Evolutionary conservation across 345 rosid species (phyloP), one percentile per base, ranked within the genome.

Genomic region (Mallotus nudiflorus): DNA sequence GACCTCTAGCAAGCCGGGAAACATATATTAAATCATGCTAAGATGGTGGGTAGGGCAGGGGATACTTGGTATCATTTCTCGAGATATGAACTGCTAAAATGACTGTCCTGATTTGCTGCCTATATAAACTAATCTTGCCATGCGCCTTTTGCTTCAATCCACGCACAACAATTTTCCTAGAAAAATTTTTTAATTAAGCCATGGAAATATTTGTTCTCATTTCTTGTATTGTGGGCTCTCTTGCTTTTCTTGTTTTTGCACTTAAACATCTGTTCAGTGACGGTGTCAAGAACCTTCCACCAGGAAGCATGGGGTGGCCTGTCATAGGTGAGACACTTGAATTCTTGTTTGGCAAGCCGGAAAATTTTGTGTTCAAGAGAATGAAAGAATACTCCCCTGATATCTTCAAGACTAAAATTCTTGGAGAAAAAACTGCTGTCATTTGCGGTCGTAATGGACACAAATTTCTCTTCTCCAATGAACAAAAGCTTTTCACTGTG

Each of bases 271-370:
- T 29, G 29, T 27, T 62, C 25, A 44, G 3, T 25, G 19, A 28
- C 7, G 25, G 25, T 1, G 20, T 42, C 52, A 66, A 70, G 57
- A 76, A 77, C 22, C 86, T 86, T 19, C 91, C 91, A 4, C 91
- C 91, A 1, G 91, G 91, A 2, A 84, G 83, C 83, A 69, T 81
- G 18, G 91, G 91, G n/a, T 86, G 85, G 86, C 88, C 91, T 5
- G 6, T 84, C 27, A 39, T 86, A 0, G 88, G 91, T 0, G 88
- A 86, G 71, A 77, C 86, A 0, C 0, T 86, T 0, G 79, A 76
- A 13, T 86, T 86, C 77, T 54, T 82, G 71, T 84, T 77, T 63
- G 86, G 80, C 18, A 84, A 73, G 64, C 86, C 88, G 0, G 88
- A 86, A 22, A 77, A 75, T 54, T 86, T 84, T 42, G 88, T 84